Conservation (phyloP, 306 rosid genomes). For the Arachis stenosperma region DNA sequence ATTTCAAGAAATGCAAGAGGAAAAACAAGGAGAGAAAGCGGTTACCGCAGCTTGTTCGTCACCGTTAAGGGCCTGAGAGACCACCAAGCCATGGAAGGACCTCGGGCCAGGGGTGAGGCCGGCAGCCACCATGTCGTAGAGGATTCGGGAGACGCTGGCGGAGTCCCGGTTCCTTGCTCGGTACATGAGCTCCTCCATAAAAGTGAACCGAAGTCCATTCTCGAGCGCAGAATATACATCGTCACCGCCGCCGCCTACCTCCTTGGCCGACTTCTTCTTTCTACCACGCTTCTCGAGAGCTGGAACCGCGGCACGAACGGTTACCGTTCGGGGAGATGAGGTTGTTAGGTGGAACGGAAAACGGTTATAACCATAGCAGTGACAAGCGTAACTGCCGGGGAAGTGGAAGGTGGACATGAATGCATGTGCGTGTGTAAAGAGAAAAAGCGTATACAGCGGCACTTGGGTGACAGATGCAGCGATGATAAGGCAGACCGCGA, state of each 20-base stretch:
- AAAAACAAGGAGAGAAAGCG: background rate
- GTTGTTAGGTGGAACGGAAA: constrained; percentile 45
- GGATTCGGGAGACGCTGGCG: constrained; percentile 66
- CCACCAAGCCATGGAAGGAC: constrained; percentile 87
- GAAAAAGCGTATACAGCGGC: background rate
- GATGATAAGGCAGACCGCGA: constrained; percentile 44
- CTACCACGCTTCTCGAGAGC: constrained; percentile 66
- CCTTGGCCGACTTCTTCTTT: constrained; percentile 63
- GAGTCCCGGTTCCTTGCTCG: constrained; percentile 78
- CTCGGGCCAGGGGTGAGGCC: constrained; percentile 92
- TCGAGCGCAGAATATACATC: constrained; percentile 47
- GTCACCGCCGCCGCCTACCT: constrained; percentile 36
- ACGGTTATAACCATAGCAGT: constrained; percentile 6
- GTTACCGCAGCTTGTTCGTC: constrained; percentile 80
- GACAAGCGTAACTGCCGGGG: constrained; percentile 21
- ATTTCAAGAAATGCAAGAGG: background rate
- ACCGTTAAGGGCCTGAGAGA: constrained; percentile 73
- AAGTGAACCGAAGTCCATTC: constrained; percentile 75
- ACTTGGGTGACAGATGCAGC: background rate
- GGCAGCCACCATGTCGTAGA: constrained; percentile 94
- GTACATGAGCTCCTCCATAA: constrained; percentile 97
- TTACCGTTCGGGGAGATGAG: constrained; percentile 34
- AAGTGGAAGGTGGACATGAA: constrained; percentile 46
- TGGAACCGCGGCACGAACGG: constrained; percentile 60
- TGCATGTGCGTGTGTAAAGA: constrained; percentile 16